These are phyloP conservation scores for Camptophora hylomeconis DNA, from an alignment of 2,329 filamentous ascomycete genomes.

Conservation along the genomic window DNA sequence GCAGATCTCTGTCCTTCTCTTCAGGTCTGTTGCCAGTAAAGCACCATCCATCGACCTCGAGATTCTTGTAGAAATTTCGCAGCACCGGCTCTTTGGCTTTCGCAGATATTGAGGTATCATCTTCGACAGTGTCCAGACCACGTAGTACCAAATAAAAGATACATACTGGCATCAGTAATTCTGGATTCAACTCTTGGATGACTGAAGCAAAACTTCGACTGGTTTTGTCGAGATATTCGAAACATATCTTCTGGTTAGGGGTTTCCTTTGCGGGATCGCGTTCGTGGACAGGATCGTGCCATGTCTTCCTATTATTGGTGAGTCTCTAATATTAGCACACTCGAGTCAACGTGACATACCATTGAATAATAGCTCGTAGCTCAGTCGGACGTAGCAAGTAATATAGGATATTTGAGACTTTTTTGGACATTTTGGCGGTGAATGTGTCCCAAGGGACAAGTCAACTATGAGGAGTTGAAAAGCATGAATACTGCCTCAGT, in stretches of 20 bases:
- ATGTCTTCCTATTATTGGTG: conserved; percentile 60
- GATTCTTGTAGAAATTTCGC: conserved; percentile 63
- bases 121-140: conserved; percentile 94
- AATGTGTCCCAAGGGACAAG: too few relatives aligned
- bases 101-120: conserved; percentile 86
- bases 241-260: conserved; percentile 65
- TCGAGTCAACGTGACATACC: conserved; percentile 41
- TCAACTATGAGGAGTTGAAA: too few relatives aligned
- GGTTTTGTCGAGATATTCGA: conserved; percentile 71
- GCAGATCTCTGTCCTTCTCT: conserved; percentile 85
- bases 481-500: too few relatives aligned
- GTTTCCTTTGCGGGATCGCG: conserved; percentile 67
- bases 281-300: conserved; percentile 86
- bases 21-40: conserved; percentile 74
- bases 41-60: conserved; percentile 80
- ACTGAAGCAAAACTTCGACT: conserved; percentile 88
- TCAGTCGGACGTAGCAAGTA: conserved; percentile 63
- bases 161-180: conserved; percentile 76
- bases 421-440: conserved; percentile 5
- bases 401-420: conserved; percentile 47
- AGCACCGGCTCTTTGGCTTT: conserved; percentile 75
- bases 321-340: conserved; percentile 9
- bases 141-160: conserved; percentile 90
- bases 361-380: conserved; percentile 76
- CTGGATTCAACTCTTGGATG: conserved; percentile 89